phyloP scores from a whole-genome alignment of 2,329 filamentous ascomycete genomes.

The Mollisia scopiformis region DNA sequence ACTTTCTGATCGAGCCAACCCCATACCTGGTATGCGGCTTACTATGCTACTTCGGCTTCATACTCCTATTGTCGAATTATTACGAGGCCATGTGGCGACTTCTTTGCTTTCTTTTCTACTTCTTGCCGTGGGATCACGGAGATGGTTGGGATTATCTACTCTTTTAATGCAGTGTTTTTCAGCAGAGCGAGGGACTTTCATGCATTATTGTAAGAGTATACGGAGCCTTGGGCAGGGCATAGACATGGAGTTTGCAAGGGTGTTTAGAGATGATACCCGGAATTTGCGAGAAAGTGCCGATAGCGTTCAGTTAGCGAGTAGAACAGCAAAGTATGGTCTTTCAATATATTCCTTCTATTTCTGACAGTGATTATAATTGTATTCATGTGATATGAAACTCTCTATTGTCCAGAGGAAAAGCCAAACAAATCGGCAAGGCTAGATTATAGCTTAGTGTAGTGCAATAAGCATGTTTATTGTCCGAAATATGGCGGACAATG shows the following conservation, averaged over 20 bases:
- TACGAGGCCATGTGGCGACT: slow-evolving; percentile 21
- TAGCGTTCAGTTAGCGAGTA: not conserved
- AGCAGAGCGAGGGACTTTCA: slow-evolving; percentile 6
- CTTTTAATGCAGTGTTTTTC: not conserved
- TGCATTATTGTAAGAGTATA: not conserved
- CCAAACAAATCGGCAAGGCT: too few relatives aligned
- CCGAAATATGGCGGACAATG: too few relatives aligned
- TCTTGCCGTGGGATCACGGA: slow-evolving; percentile 32
- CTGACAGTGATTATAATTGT: too few relatives aligned
- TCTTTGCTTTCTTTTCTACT: slow-evolving; percentile 22
- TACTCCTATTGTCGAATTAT: slow-evolving; percentile 27
- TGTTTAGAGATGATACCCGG: slow-evolving; percentile 18
- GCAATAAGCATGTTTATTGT: too few relatives aligned
- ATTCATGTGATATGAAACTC: too few relatives aligned
- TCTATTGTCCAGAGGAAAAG: too few relatives aligned
- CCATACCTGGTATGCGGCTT: slow-evolving; percentile 28
- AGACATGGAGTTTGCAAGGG: not conserved
- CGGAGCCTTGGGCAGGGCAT: not conserved
- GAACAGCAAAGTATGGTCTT: not conserved
- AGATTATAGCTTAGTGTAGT: too few relatives aligned
- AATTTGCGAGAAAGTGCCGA: not conserved
- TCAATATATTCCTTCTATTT: too few relatives aligned
- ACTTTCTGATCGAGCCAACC: slow-evolving; percentile 33
- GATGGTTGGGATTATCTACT: not conserved
- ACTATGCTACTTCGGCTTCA: slow-evolving; percentile 28